These are phyloP conservation scores for Colletotrichum eleusines DNA, from an alignment of 2,329 filamentous ascomycete species.

Conservation along the genomic window DNA sequence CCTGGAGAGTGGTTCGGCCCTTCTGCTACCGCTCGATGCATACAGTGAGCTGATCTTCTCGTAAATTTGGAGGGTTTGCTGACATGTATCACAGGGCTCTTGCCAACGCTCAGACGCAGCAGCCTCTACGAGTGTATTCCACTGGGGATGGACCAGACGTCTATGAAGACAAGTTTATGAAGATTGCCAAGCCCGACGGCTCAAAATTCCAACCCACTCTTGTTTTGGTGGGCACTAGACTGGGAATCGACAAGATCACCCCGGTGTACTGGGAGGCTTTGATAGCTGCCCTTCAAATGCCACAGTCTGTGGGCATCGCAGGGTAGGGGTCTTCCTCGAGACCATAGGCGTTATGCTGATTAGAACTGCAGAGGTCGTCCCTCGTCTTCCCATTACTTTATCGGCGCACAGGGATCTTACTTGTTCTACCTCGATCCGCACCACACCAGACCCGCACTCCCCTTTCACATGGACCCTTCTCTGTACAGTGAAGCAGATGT, in stretches of 20 bases:
- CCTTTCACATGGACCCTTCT: conserved; percentile 67
- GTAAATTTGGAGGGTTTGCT: conserved; percentile 8
- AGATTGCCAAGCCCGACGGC: conserved; percentile 76
- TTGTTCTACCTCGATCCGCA: conserved; percentile 98
- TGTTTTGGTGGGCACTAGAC: conserved; percentile 86
- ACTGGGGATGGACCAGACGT: conserved; percentile 92
- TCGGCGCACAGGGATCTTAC: conserved; percentile 74
- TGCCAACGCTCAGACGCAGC: conserved; percentile 72
- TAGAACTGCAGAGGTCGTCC: conserved; percentile 78
- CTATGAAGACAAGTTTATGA: conserved; percentile 89
- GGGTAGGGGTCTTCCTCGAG: conserved; percentile 68
- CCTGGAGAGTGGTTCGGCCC: conserved; percentile 99
- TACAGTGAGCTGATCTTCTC: conserved; percentile 74
- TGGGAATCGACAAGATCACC: conserved; percentile 95
- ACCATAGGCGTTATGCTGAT: conserved; percentile 17
- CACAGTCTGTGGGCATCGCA: conserved; percentile 95
- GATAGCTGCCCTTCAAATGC: conserved; percentile 84
- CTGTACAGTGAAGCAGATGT: conserved; percentile 80
- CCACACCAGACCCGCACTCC: conserved; percentile 80
- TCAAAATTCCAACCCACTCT: conserved; percentile 83
- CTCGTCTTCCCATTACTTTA: conserved; percentile 80
- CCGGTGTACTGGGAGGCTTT: conserved; percentile 96
- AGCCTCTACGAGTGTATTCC: conserved; percentile 81
- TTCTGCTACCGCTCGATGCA: conserved; percentile 94
- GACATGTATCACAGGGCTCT: conserved; percentile 70